A percentile compares a stretch with the other conserved stretches of the same genome.
Conservation (phyloP, 2,329 filamentous ascomycete genomes). For the Calonectria pseudoreteaudii region DNA sequence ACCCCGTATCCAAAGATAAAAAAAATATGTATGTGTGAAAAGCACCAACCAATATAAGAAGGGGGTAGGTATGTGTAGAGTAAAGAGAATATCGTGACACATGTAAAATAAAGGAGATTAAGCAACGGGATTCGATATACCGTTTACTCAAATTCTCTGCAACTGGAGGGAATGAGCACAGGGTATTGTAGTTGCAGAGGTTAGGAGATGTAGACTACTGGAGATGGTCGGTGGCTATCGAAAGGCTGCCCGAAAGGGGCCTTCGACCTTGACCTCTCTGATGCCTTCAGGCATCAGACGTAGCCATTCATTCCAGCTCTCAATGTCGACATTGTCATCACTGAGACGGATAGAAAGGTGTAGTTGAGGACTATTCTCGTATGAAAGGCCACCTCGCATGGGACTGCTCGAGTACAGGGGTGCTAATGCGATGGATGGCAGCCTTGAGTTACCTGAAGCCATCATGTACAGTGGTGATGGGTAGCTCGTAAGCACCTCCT, state of each 20-base stretch:
- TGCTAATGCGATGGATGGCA: conserved; percentile 68
- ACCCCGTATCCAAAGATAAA: conserved; percentile 33
- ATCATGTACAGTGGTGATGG: conserved; percentile 68
- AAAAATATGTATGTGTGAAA: conserved; percentile 26
- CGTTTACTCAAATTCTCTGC: background rate
- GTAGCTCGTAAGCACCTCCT: conserved; percentile 60
- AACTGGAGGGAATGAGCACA: background rate
- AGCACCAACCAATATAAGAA: conserved; percentile 24
- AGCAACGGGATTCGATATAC: background rate
- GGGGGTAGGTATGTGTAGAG: conserved; percentile 19
- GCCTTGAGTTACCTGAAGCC: conserved; percentile 63
- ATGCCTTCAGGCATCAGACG: conserved; percentile 69
- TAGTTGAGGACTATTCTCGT: conserved; percentile 60
- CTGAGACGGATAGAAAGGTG: conserved; percentile 63
- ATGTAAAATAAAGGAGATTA: background rate
- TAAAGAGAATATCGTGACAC: conserved; percentile 14
- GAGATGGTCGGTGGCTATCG: conserved; percentile 26
- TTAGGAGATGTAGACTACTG: background rate
- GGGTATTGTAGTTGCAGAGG: background rate
- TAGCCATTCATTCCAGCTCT: conserved; percentile 69
- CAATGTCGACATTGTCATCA: conserved; percentile 63
- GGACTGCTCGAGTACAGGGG: conserved; percentile 59
- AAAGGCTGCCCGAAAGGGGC: conserved; percentile 54
- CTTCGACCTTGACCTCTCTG: conserved; percentile 66
- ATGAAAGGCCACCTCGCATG: conserved; percentile 52